Percentiles rank a stretch among this genome's conserved stretches.
Conservation (phyloP, 106 monocot species). For the Dioscorea dumetorum region DNA sequence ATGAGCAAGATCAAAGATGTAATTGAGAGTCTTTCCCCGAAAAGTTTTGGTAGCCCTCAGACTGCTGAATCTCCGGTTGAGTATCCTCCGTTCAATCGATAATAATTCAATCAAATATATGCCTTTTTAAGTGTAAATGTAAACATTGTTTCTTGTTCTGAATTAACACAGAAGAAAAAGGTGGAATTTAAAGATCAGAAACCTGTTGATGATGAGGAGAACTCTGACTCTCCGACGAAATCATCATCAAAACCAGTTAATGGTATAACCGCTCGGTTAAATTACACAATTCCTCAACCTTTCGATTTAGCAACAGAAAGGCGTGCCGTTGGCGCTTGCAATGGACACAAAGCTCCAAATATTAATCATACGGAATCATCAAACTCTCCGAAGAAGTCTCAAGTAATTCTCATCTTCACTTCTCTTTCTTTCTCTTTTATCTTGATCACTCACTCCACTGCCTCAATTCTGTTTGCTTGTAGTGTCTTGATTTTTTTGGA, state of each 20-base stretch:
- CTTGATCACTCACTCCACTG: neutral
- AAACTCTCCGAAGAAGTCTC: constrained; percentile 14
- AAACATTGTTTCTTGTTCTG: too few species aligned
- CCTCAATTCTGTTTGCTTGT: too few species aligned
- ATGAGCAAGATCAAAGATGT: too few species aligned
- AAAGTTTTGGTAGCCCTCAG: too few species aligned
- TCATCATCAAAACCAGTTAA: constrained; percentile 10
- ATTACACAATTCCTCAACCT: constrained; percentile 27
- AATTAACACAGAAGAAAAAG: constrained; percentile 7
- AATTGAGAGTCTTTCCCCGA: too few species aligned
- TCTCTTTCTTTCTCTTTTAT: neutral
- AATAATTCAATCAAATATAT: too few species aligned
- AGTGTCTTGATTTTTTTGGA: too few species aligned
- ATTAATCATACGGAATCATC: constrained; percentile 5
- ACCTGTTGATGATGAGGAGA: constrained; percentile 3
- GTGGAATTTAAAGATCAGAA: constrained; percentile 2
- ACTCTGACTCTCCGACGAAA: constrained; percentile 14
- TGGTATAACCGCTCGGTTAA: constrained; percentile 10
- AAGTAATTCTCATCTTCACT: constrained; percentile 16
- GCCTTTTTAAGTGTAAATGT: too few species aligned
- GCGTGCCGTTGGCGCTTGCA: constrained; percentile 15
- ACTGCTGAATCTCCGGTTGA: too few species aligned
- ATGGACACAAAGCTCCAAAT: constrained; percentile 13
- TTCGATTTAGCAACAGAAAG: constrained; percentile 40
- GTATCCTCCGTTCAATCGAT: too few species aligned